These are phyloP conservation scores for Trametes cinnabarina DNA, from an alignment of 768 basidiomycete species.

Conservation along the genomic window DNA sequence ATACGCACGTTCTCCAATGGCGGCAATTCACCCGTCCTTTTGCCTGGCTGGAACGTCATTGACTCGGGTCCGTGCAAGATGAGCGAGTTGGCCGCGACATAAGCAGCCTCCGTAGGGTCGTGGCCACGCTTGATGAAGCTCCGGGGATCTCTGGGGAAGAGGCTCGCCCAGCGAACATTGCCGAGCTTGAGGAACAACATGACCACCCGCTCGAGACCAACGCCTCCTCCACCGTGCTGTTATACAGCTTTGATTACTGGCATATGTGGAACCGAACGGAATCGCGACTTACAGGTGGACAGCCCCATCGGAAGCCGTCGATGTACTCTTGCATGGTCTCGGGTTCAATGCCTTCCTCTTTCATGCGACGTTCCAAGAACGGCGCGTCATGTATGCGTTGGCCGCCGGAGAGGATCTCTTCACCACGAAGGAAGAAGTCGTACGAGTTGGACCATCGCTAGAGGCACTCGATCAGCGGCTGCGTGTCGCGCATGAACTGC, in stretches of 20 bases:
- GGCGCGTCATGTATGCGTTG: constrained; percentile 92
- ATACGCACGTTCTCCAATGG: constrained; percentile 32
- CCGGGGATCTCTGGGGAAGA: constrained; percentile 97
- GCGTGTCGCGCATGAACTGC: no score
- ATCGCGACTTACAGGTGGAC: constrained; percentile 54
- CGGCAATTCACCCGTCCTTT: constrained; percentile 28
- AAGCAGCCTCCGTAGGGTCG: constrained; percentile 25
- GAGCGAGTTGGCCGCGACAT: constrained; percentile 24
- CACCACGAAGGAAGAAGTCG: constrained; percentile 99
- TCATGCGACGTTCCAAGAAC: constrained; percentile 83
- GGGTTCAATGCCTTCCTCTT: constrained; percentile 80
- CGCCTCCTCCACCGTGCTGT: constrained; percentile 89
- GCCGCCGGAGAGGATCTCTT: constrained; percentile 97
- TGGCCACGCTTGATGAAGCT: constrained; percentile 47
- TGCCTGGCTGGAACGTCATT: constrained; percentile 25
- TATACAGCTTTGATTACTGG: not conserved
- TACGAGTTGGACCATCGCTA: constrained; percentile 94
- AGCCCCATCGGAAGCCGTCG: constrained; percentile 92
- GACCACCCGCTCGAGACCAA: constrained; percentile 90
- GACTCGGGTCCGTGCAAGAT: constrained; percentile 31
- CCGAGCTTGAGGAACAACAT: constrained; percentile 97
- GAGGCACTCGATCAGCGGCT: no score
- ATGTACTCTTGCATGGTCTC: constrained; percentile 89
- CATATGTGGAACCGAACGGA: no score
- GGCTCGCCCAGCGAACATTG: constrained; percentile 85